Conservation (phyloP, 148 eudicot species). For the Camellia granthamiana region DNA sequence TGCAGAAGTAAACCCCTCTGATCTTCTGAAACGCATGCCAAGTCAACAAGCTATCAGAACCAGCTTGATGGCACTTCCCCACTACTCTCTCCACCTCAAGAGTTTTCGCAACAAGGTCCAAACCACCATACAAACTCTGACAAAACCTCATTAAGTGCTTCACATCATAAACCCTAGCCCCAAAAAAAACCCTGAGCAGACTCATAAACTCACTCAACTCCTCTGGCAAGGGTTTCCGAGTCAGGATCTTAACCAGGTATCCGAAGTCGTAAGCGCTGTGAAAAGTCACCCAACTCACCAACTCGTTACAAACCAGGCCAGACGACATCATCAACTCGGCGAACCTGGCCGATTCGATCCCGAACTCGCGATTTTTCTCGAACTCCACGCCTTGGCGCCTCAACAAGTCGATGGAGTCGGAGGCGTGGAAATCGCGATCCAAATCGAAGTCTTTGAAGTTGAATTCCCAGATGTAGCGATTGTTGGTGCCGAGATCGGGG, state of each 20-base stretch:
- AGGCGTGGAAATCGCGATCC: slow-evolving; percentile 32
- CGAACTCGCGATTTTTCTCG: slow-evolving; percentile 23
- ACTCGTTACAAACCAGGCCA: slow-evolving; percentile 54
- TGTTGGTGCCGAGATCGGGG: slow-evolving; percentile 37
- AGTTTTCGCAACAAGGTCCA: slow-evolving; percentile 42
- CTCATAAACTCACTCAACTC: slow-evolving; percentile 32
- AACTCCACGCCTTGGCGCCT: slow-evolving; percentile 40
- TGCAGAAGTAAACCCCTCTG: slow-evolving; percentile 28
- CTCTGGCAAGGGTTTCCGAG: slow-evolving; percentile 34
- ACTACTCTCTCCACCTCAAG: slow-evolving; percentile 40
- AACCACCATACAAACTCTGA: slow-evolving; percentile 58
- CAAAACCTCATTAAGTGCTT: slow-evolving; percentile 56
- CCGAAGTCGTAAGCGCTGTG: slow-evolving; percentile 69
- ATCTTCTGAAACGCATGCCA: slow-evolving; percentile 56
- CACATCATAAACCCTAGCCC: slow-evolving; percentile 55
- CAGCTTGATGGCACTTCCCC: slow-evolving; percentile 66
- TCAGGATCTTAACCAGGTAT: slow-evolving; percentile 51
- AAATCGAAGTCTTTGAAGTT: slow-evolving; percentile 56
- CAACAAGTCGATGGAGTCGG: slow-evolving; percentile 45
- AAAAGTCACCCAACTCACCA: slow-evolving; percentile 54
- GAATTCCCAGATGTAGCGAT: slow-evolving; percentile 60
- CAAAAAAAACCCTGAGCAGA: slow-evolving; percentile 41
- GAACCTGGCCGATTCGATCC: slow-evolving; percentile 42
- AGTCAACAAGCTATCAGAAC: slow-evolving; percentile 75
- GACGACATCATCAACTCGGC: slow-evolving; percentile 62